phyloP scores from a whole-genome alignment of 257 asterid species.

The Jasminum sambac region DNA sequence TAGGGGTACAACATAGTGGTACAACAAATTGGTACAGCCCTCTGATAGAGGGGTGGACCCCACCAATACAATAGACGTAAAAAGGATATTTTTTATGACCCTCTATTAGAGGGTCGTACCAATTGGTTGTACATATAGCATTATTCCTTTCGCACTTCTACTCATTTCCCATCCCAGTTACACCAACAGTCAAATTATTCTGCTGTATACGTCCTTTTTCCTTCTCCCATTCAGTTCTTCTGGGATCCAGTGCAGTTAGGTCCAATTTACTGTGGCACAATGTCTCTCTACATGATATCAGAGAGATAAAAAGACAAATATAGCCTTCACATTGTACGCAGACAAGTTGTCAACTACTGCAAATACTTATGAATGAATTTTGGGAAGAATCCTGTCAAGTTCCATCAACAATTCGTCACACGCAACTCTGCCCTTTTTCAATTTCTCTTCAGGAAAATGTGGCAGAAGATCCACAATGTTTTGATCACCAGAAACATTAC shows the following conservation, averaged over 20 bases:
- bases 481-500: constrained; percentile 45
- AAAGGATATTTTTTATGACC: too few relatives aligned
- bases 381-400: constrained; percentile 37
- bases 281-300: neutral
- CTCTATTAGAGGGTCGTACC: too few relatives aligned
- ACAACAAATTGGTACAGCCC: too few relatives aligned
- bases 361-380: constrained; percentile 30
- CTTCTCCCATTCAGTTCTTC: neutral
- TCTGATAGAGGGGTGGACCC: too few relatives aligned
- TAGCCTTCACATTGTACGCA: constrained; percentile 7
- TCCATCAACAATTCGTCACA: constrained; percentile 44
- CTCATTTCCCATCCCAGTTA: neutral
- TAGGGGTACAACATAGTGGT: too few relatives aligned
- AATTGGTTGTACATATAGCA: too few relatives aligned
- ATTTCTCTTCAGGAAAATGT: constrained; percentile 36
- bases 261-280: too few relatives aligned
- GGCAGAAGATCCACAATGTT: constrained; percentile 53
- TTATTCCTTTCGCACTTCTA: neutral
- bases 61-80: too few relatives aligned
- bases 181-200: neutral
- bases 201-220: too few relatives aligned
- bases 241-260: neutral
- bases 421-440: constrained; percentile 31
- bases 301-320: neutral
- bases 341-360: constrained; percentile 20